These are phyloP conservation scores for Candida koratica DNA, from an alignment of 805 yeast species.

Conservation along the genomic window DNA sequence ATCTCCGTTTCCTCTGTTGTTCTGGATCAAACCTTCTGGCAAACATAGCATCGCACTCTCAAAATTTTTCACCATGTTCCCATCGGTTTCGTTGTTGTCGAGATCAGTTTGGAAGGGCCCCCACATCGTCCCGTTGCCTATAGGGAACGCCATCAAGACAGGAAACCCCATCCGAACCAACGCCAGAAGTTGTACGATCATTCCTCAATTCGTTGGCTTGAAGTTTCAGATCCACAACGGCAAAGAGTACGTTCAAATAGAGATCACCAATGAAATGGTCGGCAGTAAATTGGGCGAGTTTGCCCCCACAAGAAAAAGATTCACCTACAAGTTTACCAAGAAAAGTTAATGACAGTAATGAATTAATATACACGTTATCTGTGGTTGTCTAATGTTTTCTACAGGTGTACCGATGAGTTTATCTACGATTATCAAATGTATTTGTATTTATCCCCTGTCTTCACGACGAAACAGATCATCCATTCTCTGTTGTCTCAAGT, in stretches of 20 bases:
- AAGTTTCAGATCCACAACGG: conserved; percentile 96
- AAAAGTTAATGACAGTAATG: no score
- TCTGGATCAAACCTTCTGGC: conserved; percentile 17
- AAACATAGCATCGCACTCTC: conserved; percentile 11
- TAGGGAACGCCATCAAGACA: conserved; percentile 74
- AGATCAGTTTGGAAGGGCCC: conserved; percentile 66
- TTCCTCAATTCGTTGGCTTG: conserved; percentile 94
- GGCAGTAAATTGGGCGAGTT: conserved; percentile 94
- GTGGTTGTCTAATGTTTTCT: no score
- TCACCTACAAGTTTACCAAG: conserved; percentile 75
- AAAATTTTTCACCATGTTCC: conserved; percentile 7
- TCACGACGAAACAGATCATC: conserved; percentile 39
- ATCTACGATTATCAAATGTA: no score
- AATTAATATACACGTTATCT: no score
- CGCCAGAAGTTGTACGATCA: conserved; percentile 88
- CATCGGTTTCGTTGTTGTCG: conserved; percentile 19
- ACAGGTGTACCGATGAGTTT: no score
- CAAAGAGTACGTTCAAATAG: conserved; percentile 83
- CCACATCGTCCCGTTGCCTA: conserved; percentile 90
- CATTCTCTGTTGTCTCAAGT: conserved; percentile 67
- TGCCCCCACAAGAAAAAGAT: conserved; percentile 89
- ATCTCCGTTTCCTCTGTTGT: conserved; percentile 12
- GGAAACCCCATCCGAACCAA: conserved; percentile 92
- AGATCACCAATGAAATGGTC: conserved; percentile 91
- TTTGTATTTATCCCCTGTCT: conserved; percentile 11